Evolutionary conservation across 805 yeast species (phyloP), one percentile per base, ranked within the genome.

Genomic region (Saccharomycopsis sp.): DNA sequence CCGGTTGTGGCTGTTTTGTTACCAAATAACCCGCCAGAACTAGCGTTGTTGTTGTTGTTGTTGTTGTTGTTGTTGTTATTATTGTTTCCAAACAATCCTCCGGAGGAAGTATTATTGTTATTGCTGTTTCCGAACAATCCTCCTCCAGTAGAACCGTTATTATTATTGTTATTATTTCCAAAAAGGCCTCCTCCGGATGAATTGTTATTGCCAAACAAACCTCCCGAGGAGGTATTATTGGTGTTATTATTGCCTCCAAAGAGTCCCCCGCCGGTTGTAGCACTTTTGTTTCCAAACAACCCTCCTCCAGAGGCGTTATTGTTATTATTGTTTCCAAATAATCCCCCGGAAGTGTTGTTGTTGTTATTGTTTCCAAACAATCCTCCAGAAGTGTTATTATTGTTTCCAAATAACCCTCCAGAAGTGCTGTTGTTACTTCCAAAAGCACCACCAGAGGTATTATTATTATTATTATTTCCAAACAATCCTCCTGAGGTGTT

Each of bases 171-270:
- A n/a, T 58, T 59, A 50, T 63, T 61, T 53, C 73, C 76, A 61
- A 74, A 74, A 47, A 69, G 55, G 1, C 71, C 68, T 7, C 72
- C 72, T 53, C 60, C 47, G 55, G 57, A 64, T 63, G 55, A 66
- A 35, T 64, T 67, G 12, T 59, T 63, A 12, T 66, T 65, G 17
- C 72, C 72, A 64, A 68, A 68, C 14, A 68, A 56, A 20, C 69
- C 69, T 34, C 73, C 69, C 55, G 67, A 65, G 12, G 66, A 53
- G 51, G 54, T 63, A 58, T 56, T 58, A 51, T 44, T 52, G 55
- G 55, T 55, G 58, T 68, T 72, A 47, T 63, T 69, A 20, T 72
- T 60, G 56, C 73, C 64, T 42, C 82, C 83, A 71, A 80, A 75
- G 19, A 74, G 64, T 1, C 75, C 71, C 29, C 67, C 70, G 24